A percentile compares a stretch with the other conserved stretches of the same genome.
phyloP scores from a whole-genome alignment of 768 basidiomycete species.

The Macrolepiota albuminosa region DNA sequence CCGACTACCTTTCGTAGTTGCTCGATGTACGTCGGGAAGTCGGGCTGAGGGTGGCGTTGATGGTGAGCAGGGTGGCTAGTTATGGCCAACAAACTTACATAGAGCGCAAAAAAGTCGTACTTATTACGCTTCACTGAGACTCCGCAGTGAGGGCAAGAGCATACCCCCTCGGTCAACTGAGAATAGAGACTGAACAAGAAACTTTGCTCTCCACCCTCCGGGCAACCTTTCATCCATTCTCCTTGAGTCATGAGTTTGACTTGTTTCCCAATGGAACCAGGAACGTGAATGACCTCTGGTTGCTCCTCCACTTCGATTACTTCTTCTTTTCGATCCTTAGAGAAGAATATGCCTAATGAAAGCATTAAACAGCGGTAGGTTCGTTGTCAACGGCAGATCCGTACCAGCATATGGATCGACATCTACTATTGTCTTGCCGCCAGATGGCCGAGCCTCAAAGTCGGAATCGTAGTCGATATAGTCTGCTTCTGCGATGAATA shows the following conservation, averaged over 20 bases:
- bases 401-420: conserved; percentile 89
- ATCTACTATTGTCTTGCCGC: conserved; percentile 40
- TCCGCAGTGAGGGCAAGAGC: conserved; percentile 76
- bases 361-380: conserved; percentile 5
- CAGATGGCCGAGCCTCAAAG: conserved; percentile 44
- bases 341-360: conserved; percentile 81
- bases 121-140: conserved; percentile 54
- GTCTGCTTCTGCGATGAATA: conserved; percentile 37
- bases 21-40: conserved; percentile 66
- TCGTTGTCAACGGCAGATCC: conserved; percentile 6
- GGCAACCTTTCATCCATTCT: conserved; percentile 97
- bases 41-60: conserved; percentile 41
- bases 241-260: conserved; percentile 78
- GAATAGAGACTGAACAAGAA: conserved; percentile 84
- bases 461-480: conserved; percentile 85
- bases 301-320: conserved; percentile 90
- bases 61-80: conserved; percentile 5
- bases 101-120: conserved; percentile 78
- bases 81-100: conserved; percentile 45
- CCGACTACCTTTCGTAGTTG: conserved; percentile 56
- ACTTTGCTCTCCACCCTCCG: conserved; percentile 87
- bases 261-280: conserved; percentile 34
- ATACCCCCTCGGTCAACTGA: conserved; percentile 57
- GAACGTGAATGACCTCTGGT: conserved; percentile 46
- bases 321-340: conserved; percentile 88